These are phyloP conservation scores for Alternaria rosae DNA, from an alignment of 2,329 filamentous ascomycete genomes.

Conservation along the genomic window DNA sequence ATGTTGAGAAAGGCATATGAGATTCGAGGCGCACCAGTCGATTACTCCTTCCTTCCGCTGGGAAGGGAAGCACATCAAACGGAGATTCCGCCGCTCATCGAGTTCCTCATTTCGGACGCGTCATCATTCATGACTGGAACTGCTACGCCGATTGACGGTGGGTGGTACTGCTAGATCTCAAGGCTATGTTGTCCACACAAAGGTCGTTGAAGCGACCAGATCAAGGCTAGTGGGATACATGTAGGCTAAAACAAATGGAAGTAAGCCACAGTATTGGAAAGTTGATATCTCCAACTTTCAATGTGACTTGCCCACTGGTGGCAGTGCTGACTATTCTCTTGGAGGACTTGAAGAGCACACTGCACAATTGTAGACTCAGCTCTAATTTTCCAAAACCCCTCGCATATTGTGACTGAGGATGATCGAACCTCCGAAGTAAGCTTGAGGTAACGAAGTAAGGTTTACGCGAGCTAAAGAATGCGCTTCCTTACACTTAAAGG, in stretches of 20 bases:
- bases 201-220: too few relatives aligned
- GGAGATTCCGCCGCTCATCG: constrained; percentile 55
- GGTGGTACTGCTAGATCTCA: constrained; percentile 45
- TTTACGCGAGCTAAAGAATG: background rate
- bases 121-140: constrained; percentile 57
- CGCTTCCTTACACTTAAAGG: background rate
- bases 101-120: constrained; percentile 58
- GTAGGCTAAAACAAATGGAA: too few relatives aligned
- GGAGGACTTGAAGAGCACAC: too few relatives aligned
- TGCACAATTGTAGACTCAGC: too few relatives aligned
- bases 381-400: background rate
- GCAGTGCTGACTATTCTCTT: background rate
- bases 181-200: too few relatives aligned
- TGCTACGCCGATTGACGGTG: constrained; percentile 57
- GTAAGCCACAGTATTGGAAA: too few relatives aligned
- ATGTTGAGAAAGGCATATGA: constrained; percentile 38
- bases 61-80: constrained; percentile 36
- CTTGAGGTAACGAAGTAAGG: background rate
- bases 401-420: background rate
- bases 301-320: background rate
- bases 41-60: constrained; percentile 34
- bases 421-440: background rate
- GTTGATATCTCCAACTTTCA: background rate
- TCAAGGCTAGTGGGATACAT: too few relatives aligned
- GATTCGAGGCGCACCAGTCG: constrained; percentile 24